Conservation (phyloP, 441 rosid genomes). For the Eutrema salsugineum region DNA sequence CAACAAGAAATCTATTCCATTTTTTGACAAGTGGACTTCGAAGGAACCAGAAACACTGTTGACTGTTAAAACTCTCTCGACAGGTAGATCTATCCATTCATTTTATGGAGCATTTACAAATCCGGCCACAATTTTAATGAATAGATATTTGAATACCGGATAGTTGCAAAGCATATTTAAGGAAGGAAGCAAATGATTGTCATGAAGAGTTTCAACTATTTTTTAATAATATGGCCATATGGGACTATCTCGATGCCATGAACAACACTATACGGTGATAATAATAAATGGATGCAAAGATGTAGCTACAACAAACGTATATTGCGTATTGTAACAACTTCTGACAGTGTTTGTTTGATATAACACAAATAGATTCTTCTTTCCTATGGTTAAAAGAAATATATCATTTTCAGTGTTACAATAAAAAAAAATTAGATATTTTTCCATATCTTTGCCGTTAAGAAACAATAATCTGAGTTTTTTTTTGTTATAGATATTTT, state of each 20-base stretch:
- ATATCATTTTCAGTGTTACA: neutral
- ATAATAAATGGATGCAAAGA: neutral
- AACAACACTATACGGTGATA: neutral
- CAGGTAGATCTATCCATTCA: too few relatives aligned
- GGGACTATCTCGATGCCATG: neutral
- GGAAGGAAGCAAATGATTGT: too few relatives aligned
- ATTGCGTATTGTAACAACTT: neutral
- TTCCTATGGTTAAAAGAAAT: neutral
- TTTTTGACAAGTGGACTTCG: neutral
- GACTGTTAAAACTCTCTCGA: neutral
- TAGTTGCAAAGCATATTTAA: too few relatives aligned
- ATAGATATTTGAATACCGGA: too few relatives aligned
- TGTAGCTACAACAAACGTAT: neutral
- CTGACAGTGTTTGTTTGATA: neutral
- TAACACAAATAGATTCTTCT: neutral
- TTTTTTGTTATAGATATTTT: neutral
- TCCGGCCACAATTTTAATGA: too few relatives aligned
- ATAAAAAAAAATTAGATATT: constrained; percentile 9
- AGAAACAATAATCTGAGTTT: neutral
- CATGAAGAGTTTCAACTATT: too few relatives aligned
- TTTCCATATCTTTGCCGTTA: neutral
- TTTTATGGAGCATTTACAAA: too few relatives aligned
- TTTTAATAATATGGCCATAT: too few relatives aligned
- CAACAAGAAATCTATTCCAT: neutral
- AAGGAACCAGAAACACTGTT: neutral